Evolutionary conservation across 805 yeast genomes (phyloP).

Genomic region (Saccharomyces eubayanus): DNA sequence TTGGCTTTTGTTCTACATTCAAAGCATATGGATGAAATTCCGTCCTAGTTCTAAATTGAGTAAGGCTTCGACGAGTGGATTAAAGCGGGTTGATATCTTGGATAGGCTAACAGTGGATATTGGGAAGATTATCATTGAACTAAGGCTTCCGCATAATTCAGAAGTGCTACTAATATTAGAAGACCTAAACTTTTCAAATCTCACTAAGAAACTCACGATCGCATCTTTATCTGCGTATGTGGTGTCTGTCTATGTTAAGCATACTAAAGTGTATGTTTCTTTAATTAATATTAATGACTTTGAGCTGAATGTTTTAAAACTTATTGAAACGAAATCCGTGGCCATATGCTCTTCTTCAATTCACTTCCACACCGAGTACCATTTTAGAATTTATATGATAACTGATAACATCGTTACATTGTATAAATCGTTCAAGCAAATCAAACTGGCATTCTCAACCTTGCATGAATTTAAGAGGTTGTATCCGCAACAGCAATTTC

Average conservation of each 20-base stretch:
- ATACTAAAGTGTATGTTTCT: constrained; percentile 15
- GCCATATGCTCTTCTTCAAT: constrained; percentile 13
- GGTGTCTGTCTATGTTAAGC: constrained; percentile 24
- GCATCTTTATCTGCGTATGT: constrained; percentile 14
- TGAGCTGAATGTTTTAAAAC: constrained; percentile 6
- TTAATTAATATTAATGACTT: constrained; percentile 14
- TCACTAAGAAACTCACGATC: constrained; percentile 3
- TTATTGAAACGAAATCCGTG: constrained; percentile 1
- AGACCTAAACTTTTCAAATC: constrained; percentile 4
- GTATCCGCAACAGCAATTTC: constrained; percentile 23
- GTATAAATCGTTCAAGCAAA: constrained; percentile 40
- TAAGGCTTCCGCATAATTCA: constrained; percentile 21
- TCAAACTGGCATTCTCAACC: constrained; percentile 36
- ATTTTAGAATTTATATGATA: constrained; percentile 38
- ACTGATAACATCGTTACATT: constrained; percentile 43
- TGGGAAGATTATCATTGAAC: constrained; percentile 20
- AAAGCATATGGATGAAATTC: constrained; percentile 6
- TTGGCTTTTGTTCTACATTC: constrained; percentile 22
- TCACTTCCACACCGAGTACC: constrained; percentile 29
- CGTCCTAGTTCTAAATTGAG: neutral
- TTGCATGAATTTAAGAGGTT: constrained; percentile 22
- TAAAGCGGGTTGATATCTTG: neutral
- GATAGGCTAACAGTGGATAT: constrained; percentile 4
- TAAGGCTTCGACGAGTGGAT: neutral
- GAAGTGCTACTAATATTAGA: constrained; percentile 16